Conservation (phyloP, 495 filamentous ascomycete species). For the Aspergillus sclerotioniger region DNA sequence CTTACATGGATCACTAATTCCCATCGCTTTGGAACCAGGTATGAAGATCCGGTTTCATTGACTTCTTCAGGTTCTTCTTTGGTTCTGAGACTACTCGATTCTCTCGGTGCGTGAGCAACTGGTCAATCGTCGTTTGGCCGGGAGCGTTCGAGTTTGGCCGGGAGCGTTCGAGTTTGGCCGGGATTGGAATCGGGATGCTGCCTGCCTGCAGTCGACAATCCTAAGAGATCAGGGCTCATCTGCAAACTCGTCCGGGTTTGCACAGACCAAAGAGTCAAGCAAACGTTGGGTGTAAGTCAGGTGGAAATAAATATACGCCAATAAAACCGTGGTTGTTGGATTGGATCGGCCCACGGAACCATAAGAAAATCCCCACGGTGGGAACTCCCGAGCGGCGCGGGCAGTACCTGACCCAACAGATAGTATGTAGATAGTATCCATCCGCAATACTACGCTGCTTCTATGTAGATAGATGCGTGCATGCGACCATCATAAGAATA, state of each 20-base stretch:
- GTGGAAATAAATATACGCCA: neutral
- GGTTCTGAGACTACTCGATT: neutral
- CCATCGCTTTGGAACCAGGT: no score
- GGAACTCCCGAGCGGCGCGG: neutral
- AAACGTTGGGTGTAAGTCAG: neutral
- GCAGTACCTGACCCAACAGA: neutral
- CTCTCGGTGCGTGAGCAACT: neutral
- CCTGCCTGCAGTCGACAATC: constrained; percentile 4
- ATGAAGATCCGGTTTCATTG: no score
- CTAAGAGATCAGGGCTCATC: neutral
- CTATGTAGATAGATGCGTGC: neutral
- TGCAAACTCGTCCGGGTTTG: constrained; percentile 1
- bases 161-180: neutral
- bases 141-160: neutral
- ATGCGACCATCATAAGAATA: no score
- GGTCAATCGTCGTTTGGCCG: neutral
- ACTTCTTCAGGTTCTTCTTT: no score
- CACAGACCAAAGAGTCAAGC: constrained; percentile 1
- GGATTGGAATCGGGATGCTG: neutral
- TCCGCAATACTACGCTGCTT: neutral
- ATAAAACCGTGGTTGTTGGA: neutral
- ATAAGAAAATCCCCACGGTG: constrained; percentile 1
- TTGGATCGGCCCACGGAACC: constrained; percentile 1
- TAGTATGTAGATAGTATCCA: neutral
- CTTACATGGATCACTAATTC: no score